Evolutionary conservation across 306 rosid genomes (phyloP).

Genomic region (Corylus americana): DNA sequence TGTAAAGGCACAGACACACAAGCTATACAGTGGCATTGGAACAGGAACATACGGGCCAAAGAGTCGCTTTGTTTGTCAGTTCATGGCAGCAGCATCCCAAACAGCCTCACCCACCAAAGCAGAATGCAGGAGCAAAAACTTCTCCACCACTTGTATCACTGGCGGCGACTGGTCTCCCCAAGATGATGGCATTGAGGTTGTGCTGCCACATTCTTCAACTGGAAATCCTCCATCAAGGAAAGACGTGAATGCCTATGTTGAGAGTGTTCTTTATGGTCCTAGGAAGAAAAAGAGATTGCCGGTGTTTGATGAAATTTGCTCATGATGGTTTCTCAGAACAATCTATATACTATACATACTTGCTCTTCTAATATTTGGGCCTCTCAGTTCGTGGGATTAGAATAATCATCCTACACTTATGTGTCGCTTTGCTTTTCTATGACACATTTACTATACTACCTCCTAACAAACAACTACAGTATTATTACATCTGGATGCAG

Average conservation of each 20-base stretch:
- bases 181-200: slow-evolving; percentile 62
- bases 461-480: background rate
- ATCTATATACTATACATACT: background rate
- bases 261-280: slow-evolving; percentile 25
- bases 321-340: slow-evolving; percentile 11
- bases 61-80: slow-evolving; percentile 29
- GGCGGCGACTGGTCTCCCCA: slow-evolving; percentile 60
- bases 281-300: slow-evolving; percentile 41
- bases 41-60: slow-evolving; percentile 23
- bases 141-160: background rate
- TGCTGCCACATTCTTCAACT: slow-evolving; percentile 39
- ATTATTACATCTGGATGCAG: background rate
- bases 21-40: slow-evolving; percentile 29
- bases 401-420: background rate
- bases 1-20: slow-evolving; percentile 32
- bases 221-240: slow-evolving; percentile 40
- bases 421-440: background rate
- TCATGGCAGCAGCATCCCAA: slow-evolving; percentile 23
- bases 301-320: slow-evolving; percentile 42
- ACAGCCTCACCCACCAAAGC: slow-evolving; percentile 27
- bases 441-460: background rate
- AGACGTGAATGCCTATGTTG: slow-evolving; percentile 41
- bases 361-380: slow-evolving; percentile 2
- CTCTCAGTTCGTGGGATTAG: background rate
- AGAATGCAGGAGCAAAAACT: background rate